A percentile compares a stretch with the other conserved stretches of the same genome.
These are phyloP conservation scores for Carnegiea gigantea DNA, from an alignment of 179 eudicot species.

Conservation along the genomic window DNA sequence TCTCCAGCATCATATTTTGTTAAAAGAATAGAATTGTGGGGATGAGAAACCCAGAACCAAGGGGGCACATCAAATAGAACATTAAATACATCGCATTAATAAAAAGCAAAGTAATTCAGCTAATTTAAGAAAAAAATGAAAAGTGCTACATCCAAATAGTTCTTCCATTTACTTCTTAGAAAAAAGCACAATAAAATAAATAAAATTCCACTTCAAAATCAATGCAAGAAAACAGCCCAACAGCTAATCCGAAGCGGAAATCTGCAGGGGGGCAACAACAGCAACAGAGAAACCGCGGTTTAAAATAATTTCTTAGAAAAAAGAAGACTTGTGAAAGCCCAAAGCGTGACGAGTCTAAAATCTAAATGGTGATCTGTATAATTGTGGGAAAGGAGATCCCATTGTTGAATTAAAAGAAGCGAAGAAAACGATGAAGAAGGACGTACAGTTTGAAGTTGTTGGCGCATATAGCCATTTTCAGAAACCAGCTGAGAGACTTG, in stretches of 20 bases:
- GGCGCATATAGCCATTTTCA: constrained; percentile 88
- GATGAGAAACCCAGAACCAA: constrained; percentile 4
- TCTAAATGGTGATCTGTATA: constrained; percentile 8
- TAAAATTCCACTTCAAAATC: background rate
- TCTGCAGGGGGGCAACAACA: background rate
- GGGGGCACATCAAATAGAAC: constrained; percentile 12
- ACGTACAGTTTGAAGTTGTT: constrained; percentile 83
- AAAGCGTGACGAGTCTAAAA: background rate
- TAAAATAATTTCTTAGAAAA: background rate
- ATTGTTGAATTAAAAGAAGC: background rate
- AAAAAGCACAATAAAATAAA: background rate
- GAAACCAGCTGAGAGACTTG: constrained; percentile 88
- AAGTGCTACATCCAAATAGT: background rate
- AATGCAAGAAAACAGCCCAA: background rate
- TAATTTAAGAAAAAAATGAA: background rate
- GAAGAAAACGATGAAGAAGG: background rate
- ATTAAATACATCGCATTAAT: constrained; percentile 18
- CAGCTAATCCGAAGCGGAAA: background rate
- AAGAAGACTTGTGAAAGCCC: background rate
- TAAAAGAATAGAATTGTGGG: background rate
- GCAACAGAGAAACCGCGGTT: background rate
- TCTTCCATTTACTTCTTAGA: background rate
- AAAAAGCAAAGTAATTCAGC: background rate
- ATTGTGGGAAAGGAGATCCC: constrained; percentile 8
- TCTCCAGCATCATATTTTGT: background rate